A percentile compares a stretch with the other conserved stretches of the same genome.
phyloP scores from a whole-genome alignment of 768 basidiomycete genomes.

The Boletellus ananiceps region DNA sequence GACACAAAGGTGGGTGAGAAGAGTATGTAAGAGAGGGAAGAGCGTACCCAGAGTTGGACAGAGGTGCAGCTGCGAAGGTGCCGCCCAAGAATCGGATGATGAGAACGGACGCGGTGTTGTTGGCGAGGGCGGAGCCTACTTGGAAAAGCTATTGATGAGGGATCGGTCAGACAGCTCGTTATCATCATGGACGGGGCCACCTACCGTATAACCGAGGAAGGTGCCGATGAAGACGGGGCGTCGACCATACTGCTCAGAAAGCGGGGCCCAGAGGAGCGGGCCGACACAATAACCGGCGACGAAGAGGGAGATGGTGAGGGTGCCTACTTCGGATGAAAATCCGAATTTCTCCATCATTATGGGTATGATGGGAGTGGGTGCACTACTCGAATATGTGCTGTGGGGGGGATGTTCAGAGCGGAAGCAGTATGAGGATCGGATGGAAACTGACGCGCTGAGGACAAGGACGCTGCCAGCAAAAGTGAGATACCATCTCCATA shows the following conservation, averaged over 20 bases:
- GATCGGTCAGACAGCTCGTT: background rate
- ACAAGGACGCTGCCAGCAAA: constrained; percentile 46
- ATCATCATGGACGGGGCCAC: constrained; percentile 9
- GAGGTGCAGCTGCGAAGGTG: constrained; percentile 60
- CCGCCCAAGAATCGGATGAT: constrained; percentile 70
- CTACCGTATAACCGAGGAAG: constrained; percentile 52
- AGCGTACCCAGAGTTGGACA: constrained; percentile 63
- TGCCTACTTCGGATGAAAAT: constrained; percentile 48
- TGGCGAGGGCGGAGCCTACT: constrained; percentile 56
- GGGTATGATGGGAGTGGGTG: constrained; percentile 47
- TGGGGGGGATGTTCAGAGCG: background rate
- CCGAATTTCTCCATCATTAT: constrained; percentile 43
- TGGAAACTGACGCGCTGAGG: constrained; percentile 45
- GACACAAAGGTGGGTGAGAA: background rate
- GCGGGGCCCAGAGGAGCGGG: constrained; percentile 55
- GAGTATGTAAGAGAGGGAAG: background rate
- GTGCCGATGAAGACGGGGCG: constrained; percentile 52
- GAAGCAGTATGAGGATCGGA: background rate
- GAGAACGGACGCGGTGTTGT: constrained; percentile 60
- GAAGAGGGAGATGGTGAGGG: constrained; percentile 57
- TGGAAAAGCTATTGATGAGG: constrained; percentile 45
- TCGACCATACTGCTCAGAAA: constrained; percentile 55
- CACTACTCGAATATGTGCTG: constrained; percentile 62
- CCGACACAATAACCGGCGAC: constrained; percentile 67
- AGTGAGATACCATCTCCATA: constrained; percentile 49